phyloP scores from a whole-genome alignment of 2,329 filamentous ascomycete genomes.

The Sarocladium strictum region DNA sequence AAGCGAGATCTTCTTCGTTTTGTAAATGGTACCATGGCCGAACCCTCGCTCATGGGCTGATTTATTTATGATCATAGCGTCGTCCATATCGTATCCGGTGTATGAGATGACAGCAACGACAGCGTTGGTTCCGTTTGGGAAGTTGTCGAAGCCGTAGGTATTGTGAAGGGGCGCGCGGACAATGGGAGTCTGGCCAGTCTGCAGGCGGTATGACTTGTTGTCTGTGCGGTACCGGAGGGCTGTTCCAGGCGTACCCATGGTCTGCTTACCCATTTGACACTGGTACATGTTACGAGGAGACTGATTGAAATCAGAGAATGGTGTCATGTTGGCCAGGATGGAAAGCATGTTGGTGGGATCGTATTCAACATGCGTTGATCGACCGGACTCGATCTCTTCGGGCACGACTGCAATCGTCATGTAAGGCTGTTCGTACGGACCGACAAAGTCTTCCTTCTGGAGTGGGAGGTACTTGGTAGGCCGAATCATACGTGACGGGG shows the following conservation, averaged over 20 bases:
- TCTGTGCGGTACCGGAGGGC: conserved; percentile 83
- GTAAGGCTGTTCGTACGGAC: conserved; percentile 92
- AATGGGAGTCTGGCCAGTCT: conserved; percentile 93
- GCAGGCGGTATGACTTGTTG: conserved; percentile 92
- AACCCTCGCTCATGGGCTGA: conserved; percentile 94
- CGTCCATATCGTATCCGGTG: conserved; percentile 99
- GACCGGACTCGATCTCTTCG: conserved; percentile 77
- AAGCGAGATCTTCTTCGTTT: conserved; percentile 86
- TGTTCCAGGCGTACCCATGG: conserved; percentile 93
- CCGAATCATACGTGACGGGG: conserved; percentile 78
- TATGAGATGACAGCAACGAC: conserved; percentile 98
- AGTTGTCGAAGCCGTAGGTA: conserved; percentile 94
- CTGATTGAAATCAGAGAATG: conserved; percentile 98
- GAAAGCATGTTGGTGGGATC: conserved; percentile 95
- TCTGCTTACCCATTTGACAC: conserved; percentile 99
- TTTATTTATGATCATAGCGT: conserved; percentile 99
- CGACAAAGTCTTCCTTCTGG: conserved; percentile 80
- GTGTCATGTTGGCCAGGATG: conserved; percentile 97
- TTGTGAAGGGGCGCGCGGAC: conserved; percentile 91
- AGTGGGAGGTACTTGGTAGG: conserved; percentile 89
- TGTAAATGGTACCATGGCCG: conserved; percentile 93
- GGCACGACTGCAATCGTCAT: conserved; percentile 96
- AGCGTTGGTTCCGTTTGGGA: conserved; percentile 92
- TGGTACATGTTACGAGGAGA: conserved; percentile 99
- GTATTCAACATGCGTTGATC: conserved; percentile 90